Percentiles rank a stretch among this genome's conserved stretches.
These are phyloP conservation scores for Sphagnum contortum DNA, from an alignment of 225 moss, liverwort and hornwort genomes.

Conservation along the genomic window DNA sequence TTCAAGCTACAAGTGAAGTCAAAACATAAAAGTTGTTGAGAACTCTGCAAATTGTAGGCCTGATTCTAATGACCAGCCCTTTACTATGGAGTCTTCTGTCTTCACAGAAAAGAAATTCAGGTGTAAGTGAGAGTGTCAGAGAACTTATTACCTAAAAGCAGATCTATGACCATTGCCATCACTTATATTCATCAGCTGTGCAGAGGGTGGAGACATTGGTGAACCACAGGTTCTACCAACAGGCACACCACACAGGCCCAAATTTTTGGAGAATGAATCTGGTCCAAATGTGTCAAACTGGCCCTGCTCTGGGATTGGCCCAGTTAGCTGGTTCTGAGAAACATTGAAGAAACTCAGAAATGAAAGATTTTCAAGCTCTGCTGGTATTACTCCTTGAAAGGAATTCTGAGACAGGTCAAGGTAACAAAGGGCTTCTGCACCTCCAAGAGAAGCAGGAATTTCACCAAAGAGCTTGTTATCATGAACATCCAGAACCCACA, in stretches of 20 bases:
- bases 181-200: not conserved
- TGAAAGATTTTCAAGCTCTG: constrained; percentile 7
- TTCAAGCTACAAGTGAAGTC: too few relatives aligned
- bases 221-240: not conserved
- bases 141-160: too few relatives aligned
- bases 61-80: too few relatives aligned
- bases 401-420: constrained; percentile 9
- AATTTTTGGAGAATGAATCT: constrained; percentile 2
- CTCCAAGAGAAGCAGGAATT: constrained; percentile 4
- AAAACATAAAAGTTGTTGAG: too few relatives aligned
- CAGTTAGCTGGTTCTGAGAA: constrained; percentile 8
- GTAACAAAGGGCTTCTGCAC: constrained; percentile 2
- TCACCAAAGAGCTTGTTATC: constrained; percentile 1
- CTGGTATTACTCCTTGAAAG: constrained; percentile 2
- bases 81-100: too few relatives aligned
- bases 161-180: not conserved
- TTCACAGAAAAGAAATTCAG: too few relatives aligned
- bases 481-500: constrained; percentile 7
- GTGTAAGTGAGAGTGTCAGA: too few relatives aligned
- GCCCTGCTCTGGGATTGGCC: constrained; percentile 7
- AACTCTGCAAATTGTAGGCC: too few relatives aligned
- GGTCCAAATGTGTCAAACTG: constrained; percentile 12
- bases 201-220: not conserved
- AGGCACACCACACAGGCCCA: constrained; percentile 8
- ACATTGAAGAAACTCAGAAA: constrained; percentile 15